These are phyloP conservation scores for Dioscorea dumetorum DNA, from an alignment of 106 monocot species.

Conservation along the genomic window DNA sequence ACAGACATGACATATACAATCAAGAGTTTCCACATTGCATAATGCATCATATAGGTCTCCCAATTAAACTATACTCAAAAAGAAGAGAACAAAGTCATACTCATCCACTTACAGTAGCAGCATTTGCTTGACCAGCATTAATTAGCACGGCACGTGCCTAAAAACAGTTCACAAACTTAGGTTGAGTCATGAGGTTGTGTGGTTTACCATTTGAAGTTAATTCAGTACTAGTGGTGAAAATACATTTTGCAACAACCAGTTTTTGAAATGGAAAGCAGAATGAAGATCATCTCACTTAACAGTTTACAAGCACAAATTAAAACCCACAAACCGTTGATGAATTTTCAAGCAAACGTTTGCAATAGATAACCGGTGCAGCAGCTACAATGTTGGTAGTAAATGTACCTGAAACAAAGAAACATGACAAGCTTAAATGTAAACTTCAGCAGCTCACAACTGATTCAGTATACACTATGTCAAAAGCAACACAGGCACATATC, in stretches of 20 bases:
- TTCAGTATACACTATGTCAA: background rate
- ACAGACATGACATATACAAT: background rate
- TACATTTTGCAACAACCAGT: background rate
- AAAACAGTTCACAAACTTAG: background rate
- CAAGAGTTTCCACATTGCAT: too few relatives aligned
- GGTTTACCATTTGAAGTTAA: background rate
- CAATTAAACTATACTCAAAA: background rate
- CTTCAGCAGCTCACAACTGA: too few relatives aligned
- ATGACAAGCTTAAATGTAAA: too few relatives aligned
- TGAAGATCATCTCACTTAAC: background rate
- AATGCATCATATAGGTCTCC: too few relatives aligned
- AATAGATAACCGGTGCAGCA: conserved; percentile 89
- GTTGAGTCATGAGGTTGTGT: background rate
- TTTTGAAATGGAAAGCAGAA: background rate
- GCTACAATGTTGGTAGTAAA: conserved; percentile 96
- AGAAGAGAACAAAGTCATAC: background rate
- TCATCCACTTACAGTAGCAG: conserved; percentile 78
- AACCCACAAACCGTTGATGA: conserved; percentile 43
- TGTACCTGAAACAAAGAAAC: conserved; percentile 36
- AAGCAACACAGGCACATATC: too few relatives aligned
- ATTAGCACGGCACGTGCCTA: conserved; percentile 88
- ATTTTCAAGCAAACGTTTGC: conserved; percentile 44
- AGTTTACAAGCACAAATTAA: background rate
- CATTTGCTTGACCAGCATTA: conserved; percentile 99
- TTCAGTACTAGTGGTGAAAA: background rate